Conservation (phyloP, 2,329 filamentous ascomycete genomes). For the Aspergillus clavatus region DNA sequence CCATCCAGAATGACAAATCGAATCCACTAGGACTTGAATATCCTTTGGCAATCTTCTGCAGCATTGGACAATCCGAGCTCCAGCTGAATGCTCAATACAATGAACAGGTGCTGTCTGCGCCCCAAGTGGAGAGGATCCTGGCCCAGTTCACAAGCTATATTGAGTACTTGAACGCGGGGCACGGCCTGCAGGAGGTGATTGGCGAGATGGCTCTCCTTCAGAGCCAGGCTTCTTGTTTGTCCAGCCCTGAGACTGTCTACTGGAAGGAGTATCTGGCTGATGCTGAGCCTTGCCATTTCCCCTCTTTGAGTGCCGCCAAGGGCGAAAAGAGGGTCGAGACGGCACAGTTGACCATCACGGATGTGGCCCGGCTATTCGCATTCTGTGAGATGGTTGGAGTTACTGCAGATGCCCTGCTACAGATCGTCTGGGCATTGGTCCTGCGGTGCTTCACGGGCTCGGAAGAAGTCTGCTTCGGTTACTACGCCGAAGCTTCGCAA, state of each 20-base stretch:
- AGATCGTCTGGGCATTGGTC: slow-evolving; percentile 44
- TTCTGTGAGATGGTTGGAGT: slow-evolving; percentile 21
- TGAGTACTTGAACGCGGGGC: slow-evolving; percentile 4
- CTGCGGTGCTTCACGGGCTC: slow-evolving; percentile 41
- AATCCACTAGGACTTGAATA: not conserved
- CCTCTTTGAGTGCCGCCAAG: slow-evolving; percentile 20
- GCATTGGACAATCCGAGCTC: not conserved
- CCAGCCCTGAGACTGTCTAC: slow-evolving; percentile 35
- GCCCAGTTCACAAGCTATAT: slow-evolving; percentile 9
- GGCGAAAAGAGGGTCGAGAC: slow-evolving; percentile 7
- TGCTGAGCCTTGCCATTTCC: slow-evolving; percentile 46
- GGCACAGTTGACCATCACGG: slow-evolving; percentile 16
- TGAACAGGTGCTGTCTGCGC: slow-evolving; percentile 3
- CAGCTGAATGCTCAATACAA: slow-evolving; percentile 8
- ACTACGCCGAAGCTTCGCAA: slow-evolving; percentile 31
- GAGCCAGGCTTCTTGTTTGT: slow-evolving; percentile 15
- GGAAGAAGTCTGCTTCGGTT: slow-evolving; percentile 45
- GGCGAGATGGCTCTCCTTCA: slow-evolving; percentile 19
- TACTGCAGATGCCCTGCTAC: slow-evolving; percentile 26
- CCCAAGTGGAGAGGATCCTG: slow-evolving; percentile 8
- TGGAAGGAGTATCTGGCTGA: slow-evolving; percentile 45
- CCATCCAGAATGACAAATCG: slow-evolving; percentile 3
- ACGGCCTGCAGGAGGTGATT: slow-evolving; percentile 12
- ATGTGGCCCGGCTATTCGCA: slow-evolving; percentile 18
- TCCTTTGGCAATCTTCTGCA: slow-evolving; percentile 10